These are phyloP conservation scores for Amanita thiersii DNA, from an alignment of 768 basidiomycete genomes.

Conservation along the genomic window DNA sequence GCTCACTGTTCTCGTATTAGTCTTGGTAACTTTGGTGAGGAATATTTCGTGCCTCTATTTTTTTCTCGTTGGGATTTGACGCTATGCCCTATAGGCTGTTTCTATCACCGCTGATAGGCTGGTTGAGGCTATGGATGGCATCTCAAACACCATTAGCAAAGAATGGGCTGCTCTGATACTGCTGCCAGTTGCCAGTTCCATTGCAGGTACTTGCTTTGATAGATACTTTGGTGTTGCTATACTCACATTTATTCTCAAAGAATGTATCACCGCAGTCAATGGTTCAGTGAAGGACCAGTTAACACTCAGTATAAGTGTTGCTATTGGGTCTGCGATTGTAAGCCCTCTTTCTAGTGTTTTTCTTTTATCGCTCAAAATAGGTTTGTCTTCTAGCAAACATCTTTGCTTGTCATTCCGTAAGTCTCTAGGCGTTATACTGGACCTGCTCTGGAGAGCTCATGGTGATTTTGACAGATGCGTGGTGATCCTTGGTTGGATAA, in stretches of 20 bases:
- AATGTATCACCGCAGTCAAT: conserved; percentile 84
- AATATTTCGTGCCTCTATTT: conserved; percentile 15
- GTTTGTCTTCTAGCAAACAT: conserved; percentile 44
- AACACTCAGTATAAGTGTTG: conserved; percentile 76
- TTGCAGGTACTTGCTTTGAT: conserved; percentile 45
- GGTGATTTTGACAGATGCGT: conserved; percentile 43
- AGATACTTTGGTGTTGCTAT: not conserved
- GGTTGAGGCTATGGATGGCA: conserved; percentile 77
- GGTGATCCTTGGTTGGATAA: conserved; percentile 72
- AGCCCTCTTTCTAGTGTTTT: conserved; percentile 16
- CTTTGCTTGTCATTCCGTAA: conserved; percentile 40
- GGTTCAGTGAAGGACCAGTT: conserved; percentile 84
- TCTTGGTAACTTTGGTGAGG: conserved; percentile 52
- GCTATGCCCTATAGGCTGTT: conserved; percentile 29
- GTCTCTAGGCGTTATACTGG: conserved; percentile 8
- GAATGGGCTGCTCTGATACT: conserved; percentile 89
- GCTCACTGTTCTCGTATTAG: conserved; percentile 47
- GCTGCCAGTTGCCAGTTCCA: conserved; percentile 74
- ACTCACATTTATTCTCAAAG: conserved; percentile 27
- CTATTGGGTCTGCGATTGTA: conserved; percentile 73
- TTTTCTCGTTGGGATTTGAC: not conserved
- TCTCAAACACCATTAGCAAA: conserved; percentile 65
- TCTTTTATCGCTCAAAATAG: not conserved
- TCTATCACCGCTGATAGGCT: conserved; percentile 57
- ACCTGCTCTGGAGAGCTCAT: not conserved